A percentile compares a stretch with the other conserved stretches of the same genome.
These are phyloP conservation scores for Ogataea hybrid DNA, from an alignment of 1,139 yeast genomes.

Conservation along the genomic window DNA sequence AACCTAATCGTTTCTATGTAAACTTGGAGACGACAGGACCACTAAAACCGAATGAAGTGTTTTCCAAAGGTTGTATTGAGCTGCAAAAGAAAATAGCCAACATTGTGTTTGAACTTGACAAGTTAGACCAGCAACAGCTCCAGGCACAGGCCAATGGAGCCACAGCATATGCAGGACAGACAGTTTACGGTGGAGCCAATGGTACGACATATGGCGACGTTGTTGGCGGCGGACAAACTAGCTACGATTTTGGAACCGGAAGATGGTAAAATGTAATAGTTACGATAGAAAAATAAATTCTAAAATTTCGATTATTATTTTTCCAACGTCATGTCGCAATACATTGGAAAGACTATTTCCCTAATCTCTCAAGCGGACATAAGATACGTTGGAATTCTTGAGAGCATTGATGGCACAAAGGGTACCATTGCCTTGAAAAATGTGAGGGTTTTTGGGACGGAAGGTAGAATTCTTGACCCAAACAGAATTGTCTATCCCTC, in stretches of 20 bases:
- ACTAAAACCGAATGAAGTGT: constrained; percentile 85
- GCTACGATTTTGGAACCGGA: constrained; percentile 28
- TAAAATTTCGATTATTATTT: not conserved
- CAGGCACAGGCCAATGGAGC: constrained; percentile 36
- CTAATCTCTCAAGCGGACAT: constrained; percentile 85
- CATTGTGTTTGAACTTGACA: constrained; percentile 76
- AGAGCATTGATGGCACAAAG: constrained; percentile 84
- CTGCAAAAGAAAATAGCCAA: constrained; percentile 90
- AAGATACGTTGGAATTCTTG: constrained; percentile 83
- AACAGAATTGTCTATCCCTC: constrained; percentile 73
- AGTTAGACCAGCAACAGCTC: constrained; percentile 38
- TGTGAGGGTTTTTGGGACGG: constrained; percentile 90
- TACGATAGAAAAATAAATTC: constrained; percentile 4
- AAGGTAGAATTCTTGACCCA: constrained; percentile 81
- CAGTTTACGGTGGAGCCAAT: constrained; percentile 39
- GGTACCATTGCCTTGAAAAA: constrained; percentile 84
- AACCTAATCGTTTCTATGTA: constrained; percentile 76
- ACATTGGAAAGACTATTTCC: constrained; percentile 80
- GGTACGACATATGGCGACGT: constrained; percentile 18
- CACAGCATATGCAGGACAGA: constrained; percentile 26
- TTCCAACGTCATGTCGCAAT: constrained; percentile 27
- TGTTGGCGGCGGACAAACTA: constrained; percentile 23
- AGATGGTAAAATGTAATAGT: constrained; percentile 28
- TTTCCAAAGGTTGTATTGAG: constrained; percentile 76
- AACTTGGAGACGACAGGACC: constrained; percentile 93